Evolutionary conservation across 2,329 filamentous ascomycete genomes (phyloP).

Genomic region (Colletotrichum trifolii): DNA sequence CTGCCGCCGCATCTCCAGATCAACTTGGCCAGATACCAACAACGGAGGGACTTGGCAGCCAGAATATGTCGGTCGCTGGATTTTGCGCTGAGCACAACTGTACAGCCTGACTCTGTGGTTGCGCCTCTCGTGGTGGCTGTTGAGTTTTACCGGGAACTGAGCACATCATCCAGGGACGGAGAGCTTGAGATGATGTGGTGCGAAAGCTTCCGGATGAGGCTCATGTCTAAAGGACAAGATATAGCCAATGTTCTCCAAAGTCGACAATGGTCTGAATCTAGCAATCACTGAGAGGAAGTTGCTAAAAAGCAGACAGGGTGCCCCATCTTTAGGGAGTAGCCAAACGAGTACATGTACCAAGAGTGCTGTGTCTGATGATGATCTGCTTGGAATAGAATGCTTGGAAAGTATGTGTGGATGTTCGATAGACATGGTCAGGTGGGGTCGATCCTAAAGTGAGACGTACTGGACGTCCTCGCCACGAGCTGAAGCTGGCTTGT

Average conservation of each 20-base stretch:
- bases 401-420: no score
- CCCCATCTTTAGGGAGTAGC: neutral
- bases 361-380: no score
- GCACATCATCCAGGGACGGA: constrained; percentile 52
- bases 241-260: constrained; percentile 52
- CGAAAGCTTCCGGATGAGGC: constrained; percentile 53
- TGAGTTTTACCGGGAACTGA: constrained; percentile 54
- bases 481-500: neutral
- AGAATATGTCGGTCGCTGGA: constrained; percentile 64
- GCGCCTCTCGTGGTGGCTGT: constrained; percentile 56
- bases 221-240: constrained; percentile 54
- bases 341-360: no score
- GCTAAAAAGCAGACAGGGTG: neutral
- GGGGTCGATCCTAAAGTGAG: no score
- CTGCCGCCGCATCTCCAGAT: constrained; percentile 52
- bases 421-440: no score
- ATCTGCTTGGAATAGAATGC: no score
- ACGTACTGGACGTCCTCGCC: neutral
- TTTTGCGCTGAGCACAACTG: constrained; percentile 54
- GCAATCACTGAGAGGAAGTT: constrained; percentile 31
- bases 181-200: constrained; percentile 61
- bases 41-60: constrained; percentile 57
- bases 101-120: constrained; percentile 59
- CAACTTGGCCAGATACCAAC: constrained; percentile 56
- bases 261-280: constrained; percentile 51